These are phyloP conservation scores for Polyrhizophydium stewartii DNA, from an alignment of 371 early-diverging fungal genomes.

Conservation along the genomic window DNA sequence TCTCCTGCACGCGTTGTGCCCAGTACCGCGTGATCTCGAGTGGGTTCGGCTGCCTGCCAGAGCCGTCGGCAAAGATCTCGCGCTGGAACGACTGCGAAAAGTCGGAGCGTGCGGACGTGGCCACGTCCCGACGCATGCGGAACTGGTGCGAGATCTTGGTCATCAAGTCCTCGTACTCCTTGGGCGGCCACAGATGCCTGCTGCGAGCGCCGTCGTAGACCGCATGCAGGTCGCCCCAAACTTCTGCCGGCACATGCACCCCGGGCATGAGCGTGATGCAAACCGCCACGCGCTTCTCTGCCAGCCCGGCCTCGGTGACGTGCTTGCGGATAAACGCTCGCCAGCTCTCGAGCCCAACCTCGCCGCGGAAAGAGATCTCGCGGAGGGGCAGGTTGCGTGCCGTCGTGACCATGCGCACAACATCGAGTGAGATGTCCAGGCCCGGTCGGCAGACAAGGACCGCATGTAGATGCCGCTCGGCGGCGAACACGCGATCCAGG, in stretches of 20 bases:
- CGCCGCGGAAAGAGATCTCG: background rate
- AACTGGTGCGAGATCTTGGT: constrained; percentile 8
- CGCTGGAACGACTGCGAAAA: background rate
- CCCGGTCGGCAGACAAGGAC: background rate
- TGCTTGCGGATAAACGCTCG: constrained; percentile 1
- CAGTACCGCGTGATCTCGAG: background rate
- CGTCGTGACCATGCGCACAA: background rate
- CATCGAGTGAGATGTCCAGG: background rate
- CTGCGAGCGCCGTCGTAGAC: constrained; percentile 3
- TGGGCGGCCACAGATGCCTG: constrained; percentile 3
- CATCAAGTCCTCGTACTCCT: constrained; percentile 13
- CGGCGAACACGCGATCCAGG: constrained; percentile 3
- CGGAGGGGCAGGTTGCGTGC: background rate
- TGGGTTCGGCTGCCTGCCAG: background rate
- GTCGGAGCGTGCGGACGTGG: background rate
- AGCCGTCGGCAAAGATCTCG: no score
- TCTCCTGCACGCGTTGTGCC: background rate
- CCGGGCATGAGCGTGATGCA: background rate
- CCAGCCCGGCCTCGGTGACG: constrained; percentile 4
- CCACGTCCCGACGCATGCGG: background rate
- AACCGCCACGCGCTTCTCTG: background rate
- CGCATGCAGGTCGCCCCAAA: constrained; percentile 10
- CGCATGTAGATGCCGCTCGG: background rate
- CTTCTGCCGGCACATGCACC: background rate
- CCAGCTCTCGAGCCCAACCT: background rate